Base-by-base conservation (phyloP, 2,329 filamentous ascomycete species). In the Claviceps sp. region DNA sequence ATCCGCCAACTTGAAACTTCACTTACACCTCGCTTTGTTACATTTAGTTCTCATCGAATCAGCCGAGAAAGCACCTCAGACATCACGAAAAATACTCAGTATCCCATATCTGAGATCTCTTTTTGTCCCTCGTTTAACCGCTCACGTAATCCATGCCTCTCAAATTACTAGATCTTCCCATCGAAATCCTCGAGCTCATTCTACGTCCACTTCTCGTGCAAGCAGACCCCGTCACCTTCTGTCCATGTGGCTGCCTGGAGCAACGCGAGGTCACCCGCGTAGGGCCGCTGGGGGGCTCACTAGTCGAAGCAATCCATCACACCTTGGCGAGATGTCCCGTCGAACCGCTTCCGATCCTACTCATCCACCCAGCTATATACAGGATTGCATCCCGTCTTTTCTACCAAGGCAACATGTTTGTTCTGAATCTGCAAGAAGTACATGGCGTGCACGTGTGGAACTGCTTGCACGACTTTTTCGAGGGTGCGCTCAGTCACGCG, bases 121-220 rank as follows among this genome's bases (percentile, higher is more conserved):
- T 10, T 34, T 34, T 34, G 30, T 34, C 30, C 30, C 30, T 8
- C 10, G 30, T 34, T 34, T 8, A 34, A 11, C 30, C 30, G 30
- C 3, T 11, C 30, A 34, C 39, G n/a, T 40, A n/a, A n/a, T 37
- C 49, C 24, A 51, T 53, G 54, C 19, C 50, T 10, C 40, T 16
- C 38, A 60, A 65, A 47, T 52, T 68, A 5, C 60, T 68, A 4
- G 65, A 68, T 39, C 59, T 68, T 2, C 65, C 65, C 3, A 56
- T 66, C 53, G 65, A 68, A 46, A 56, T 68, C 14, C 53, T 68
- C 43, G 57, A 58, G 41, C 57, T 65, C 46, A 64, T 68, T 41
- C 56, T 66, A 4, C 51, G 52, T 4, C 62, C 61, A 5, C 61
- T 67, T 17, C 56, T 68, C 42, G 62, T 56, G 14, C 57, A 60